Evolutionary conservation across 805 yeast species (phyloP).

Genomic region (Millerozyma acaciae): DNA sequence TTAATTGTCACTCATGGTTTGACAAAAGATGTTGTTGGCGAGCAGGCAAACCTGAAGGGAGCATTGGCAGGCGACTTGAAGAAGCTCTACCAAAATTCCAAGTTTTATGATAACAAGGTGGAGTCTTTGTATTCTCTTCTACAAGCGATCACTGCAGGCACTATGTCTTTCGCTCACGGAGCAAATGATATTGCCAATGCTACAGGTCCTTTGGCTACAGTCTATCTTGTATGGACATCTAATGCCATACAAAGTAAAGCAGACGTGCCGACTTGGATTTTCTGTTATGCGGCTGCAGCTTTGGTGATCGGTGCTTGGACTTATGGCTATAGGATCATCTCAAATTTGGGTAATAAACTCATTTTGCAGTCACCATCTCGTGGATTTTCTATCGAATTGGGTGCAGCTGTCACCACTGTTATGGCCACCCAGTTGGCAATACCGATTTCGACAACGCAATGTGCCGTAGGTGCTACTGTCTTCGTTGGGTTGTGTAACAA

Average conservation of each 20-base stretch:
- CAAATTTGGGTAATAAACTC: constrained; percentile 67
- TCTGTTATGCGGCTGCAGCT: constrained; percentile 63
- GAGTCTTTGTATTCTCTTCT: constrained; percentile 65
- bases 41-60: constrained; percentile 40
- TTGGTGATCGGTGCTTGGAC: constrained; percentile 68
- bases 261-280: constrained; percentile 68
- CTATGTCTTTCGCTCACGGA: constrained; percentile 82
- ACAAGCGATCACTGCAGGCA: constrained; percentile 70
- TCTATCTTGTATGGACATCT: constrained; percentile 57
- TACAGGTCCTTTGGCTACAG: constrained; percentile 68
- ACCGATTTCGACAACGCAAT: constrained; percentile 76
- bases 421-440: constrained; percentile 71
- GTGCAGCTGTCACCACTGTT: constrained; percentile 72
- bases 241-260: constrained; percentile 45
- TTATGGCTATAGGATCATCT: constrained; percentile 67
- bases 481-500: constrained; percentile 70
- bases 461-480: constrained; percentile 75
- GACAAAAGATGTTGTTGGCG: constrained; percentile 55
- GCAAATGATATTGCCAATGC: constrained; percentile 79
- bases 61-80: constrained; percentile 44
- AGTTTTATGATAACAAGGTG: constrained; percentile 64
- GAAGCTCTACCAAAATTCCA: constrained; percentile 53
- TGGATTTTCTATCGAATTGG: constrained; percentile 73
- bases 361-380: constrained; percentile 75
- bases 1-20: constrained; percentile 55